Percentiles rank a stretch among this genome's conserved stretches.
Conservation (phyloP, 1,284 basidiomycete genomes). For the Ustilago curta region DNA sequence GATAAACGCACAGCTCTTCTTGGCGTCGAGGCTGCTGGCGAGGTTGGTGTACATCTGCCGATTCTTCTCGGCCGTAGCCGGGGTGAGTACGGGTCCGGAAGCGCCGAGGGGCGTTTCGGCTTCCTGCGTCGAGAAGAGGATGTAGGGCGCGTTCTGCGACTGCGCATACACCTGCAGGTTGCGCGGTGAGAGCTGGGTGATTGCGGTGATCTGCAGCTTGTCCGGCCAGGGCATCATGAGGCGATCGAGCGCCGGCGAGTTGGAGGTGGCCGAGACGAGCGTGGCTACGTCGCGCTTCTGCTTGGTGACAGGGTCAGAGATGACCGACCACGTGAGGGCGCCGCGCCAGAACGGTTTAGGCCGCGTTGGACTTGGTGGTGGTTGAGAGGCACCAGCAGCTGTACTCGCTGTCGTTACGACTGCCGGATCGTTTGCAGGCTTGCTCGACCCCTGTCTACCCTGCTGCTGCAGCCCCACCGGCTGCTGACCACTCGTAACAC, state of each 20-base stretch:
- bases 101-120: conserved; percentile 1
- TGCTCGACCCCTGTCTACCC: not conserved
- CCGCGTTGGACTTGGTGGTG: conserved; percentile 22
- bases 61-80: conserved; percentile 52
- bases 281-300: conserved; percentile 51
- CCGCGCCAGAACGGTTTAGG: conserved; percentile 59
- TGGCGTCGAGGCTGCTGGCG: conserved; percentile 51
- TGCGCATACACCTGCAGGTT: conserved; percentile 52
- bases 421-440: not conserved
- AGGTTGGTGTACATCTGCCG: conserved; percentile 56
- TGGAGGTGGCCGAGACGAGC: conserved; percentile 53
- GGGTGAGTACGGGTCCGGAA: conserved; percentile 16
- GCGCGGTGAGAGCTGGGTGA: conserved; percentile 44
- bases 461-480: conserved; percentile 2
- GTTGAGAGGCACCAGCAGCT: conserved; percentile 1
- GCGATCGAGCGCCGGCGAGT: conserved; percentile 25
- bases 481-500: conserved; percentile 15
- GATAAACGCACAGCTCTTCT: conserved; percentile 59
- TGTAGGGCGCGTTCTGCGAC: conserved; percentile 48
- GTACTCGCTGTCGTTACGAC: not conserved
- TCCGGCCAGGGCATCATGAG: conserved; percentile 50
- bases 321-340: conserved; percentile 55
- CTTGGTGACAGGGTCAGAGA: conserved; percentile 39
- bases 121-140: conserved; percentile 45
- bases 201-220: conserved; percentile 51